Percentiles rank a stretch among this genome's conserved stretches.
These are phyloP conservation scores for Drechmeria coniospora DNA, from an alignment of 2,329 filamentous ascomycete species.

Conservation along the genomic window DNA sequence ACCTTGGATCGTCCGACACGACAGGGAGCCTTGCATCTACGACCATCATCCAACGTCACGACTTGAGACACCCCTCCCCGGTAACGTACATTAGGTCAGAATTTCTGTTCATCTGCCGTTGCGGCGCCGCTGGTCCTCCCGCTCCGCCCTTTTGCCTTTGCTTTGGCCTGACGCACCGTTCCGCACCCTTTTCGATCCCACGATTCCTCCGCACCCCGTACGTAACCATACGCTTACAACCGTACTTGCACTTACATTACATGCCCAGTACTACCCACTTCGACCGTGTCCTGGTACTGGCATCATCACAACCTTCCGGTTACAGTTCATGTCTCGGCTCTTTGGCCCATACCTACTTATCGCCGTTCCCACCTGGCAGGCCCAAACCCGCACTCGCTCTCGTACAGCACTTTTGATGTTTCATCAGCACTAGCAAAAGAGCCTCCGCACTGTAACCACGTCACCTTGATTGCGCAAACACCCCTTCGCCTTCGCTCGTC, in stretches of 20 bases:
- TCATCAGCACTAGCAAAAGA: conserved; percentile 11
- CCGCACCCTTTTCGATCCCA: too few species aligned
- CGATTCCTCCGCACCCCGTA: too few species aligned
- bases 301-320: background rate
- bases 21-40: too few species aligned
- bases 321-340: background rate
- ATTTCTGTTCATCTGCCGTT: conserved; percentile 3
- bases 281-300: background rate
- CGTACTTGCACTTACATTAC: background rate
- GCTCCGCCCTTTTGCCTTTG: background rate
- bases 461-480: conserved; percentile 5
- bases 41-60: too few species aligned
- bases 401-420: conserved; percentile 2
- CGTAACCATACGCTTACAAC: background rate
- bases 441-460: conserved; percentile 9
- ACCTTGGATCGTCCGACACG: background rate
- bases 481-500: too few species aligned
- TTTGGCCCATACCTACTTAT: background rate
- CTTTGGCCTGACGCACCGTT: background rate
- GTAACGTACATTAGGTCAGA: conserved; percentile 1
- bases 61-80: conserved; percentile 2
- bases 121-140: conserved; percentile 1
- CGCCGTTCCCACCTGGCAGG: conserved; percentile 3
- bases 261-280: background rate
- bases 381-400: too few species aligned